Evolutionary conservation across 192 early-diverging fungal genomes (phyloP).

Genomic region (Umbelopsis ramanniana): DNA sequence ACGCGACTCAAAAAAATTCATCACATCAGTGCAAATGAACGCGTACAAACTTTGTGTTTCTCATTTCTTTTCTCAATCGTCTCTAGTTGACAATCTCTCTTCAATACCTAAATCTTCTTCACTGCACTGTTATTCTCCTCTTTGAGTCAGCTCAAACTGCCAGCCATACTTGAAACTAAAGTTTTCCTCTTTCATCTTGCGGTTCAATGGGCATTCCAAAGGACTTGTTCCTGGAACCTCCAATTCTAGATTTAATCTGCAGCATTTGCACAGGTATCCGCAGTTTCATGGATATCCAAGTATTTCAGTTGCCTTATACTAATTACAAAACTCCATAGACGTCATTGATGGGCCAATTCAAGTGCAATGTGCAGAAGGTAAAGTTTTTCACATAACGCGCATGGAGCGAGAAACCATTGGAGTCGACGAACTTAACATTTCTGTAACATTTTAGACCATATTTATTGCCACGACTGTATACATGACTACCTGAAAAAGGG

Average conservation of each 20-base stretch:
- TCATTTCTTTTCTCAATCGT: background rate
- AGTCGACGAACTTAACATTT: background rate
- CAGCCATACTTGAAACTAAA: background rate
- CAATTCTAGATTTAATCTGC: conserved; percentile 25
- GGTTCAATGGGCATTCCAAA: conserved; percentile 28
- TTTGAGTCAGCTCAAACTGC: background rate
- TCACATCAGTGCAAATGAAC: too few relatives aligned
- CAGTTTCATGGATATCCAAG: background rate
- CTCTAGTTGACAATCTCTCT: background rate
- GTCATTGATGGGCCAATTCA: conserved; percentile 43
- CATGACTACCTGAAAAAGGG: conserved; percentile 23
- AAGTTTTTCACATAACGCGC: background rate
- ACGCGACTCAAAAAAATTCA: too few relatives aligned
- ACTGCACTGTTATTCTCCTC: background rate
- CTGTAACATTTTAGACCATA: conserved; percentile 5
- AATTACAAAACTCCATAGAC: conserved; percentile 21
- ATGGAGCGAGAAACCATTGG: background rate
- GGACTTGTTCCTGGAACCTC: conserved; percentile 22
- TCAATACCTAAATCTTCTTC: too few relatives aligned
- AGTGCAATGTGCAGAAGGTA: conserved; percentile 46
- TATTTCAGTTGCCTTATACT: background rate
- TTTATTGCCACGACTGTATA: conserved; percentile 26
- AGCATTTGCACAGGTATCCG: conserved; percentile 20
- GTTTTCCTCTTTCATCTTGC: background rate
- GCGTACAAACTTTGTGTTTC: too few relatives aligned